Base-by-base conservation (phyloP, 2,329 filamentous ascomycete species). In the Bertia moriformis region DNA sequence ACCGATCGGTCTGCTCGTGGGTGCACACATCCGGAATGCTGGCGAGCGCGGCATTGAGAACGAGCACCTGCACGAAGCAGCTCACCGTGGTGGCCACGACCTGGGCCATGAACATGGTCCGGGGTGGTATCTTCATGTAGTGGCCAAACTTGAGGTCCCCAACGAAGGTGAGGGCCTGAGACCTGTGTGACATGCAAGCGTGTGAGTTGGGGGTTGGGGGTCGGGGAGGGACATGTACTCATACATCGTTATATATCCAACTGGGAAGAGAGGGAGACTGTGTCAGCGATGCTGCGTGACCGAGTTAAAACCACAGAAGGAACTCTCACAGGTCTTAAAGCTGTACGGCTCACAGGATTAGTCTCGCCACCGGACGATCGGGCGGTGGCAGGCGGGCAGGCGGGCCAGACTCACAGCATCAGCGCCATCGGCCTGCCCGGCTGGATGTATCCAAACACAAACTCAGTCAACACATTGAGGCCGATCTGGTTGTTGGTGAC, bases 361-460 rank as follows among this genome's bases (percentile, higher is more conserved):
- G 14, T 4, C 3, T 1, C 3, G 39, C 56, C 38, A 56, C 49
- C 12, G 33, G 17, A 5, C n/a, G 3, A 18, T 13, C n/a, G 19
- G 40, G 14, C n/a, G 17, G 2, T 15, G 2, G 2, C 27, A 42
- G 41, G 4, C 7, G 4, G 4, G 17, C n/a, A n/a, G n/a, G n/a
- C n/a, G n/a, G n/a, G n/a, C n/a, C n/a, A n/a, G n/a, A 49, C 62
- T 46, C 51, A 82, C 61, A 85, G 66, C 80, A 87, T 86, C 44
- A 85, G 70, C 0, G 77, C 81, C 40, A 86, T 59, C 0, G 82
- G 81, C 4, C 71, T 62, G 2, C 82, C 82, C 0, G 80, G 80
- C 44, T 83, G 78, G 48, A 86, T 81, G 49, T 86, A 86, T 1
- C 82, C 82, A 42, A 76, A 74, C 3, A 87, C 61, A 45, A 85